A percentile compares a stretch with the other conserved stretches of the same genome.
Evolutionary conservation across 1,139 yeast genomes (phyloP).

Genomic region (Citeromyces hawaiiensis): DNA sequence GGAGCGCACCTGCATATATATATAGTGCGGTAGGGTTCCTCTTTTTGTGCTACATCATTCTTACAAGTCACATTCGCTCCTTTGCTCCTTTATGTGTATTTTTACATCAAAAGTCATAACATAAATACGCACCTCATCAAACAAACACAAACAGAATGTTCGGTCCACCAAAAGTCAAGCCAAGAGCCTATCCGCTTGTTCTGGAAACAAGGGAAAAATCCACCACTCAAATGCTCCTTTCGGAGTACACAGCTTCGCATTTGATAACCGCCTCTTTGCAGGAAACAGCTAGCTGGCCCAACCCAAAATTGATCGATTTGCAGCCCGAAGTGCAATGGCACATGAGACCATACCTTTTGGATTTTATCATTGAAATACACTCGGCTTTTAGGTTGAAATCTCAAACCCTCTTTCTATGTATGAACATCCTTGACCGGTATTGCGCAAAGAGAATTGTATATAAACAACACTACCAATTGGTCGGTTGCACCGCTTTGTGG

Average conservation of each 20-base stretch:
- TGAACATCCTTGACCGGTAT: slow-evolving; percentile 79
- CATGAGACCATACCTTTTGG: slow-evolving; percentile 82
- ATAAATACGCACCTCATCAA: neutral
- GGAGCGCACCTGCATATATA: neutral
- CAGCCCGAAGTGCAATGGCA: slow-evolving; percentile 92
- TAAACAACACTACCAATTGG: slow-evolving; percentile 82
- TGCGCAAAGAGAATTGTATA: slow-evolving; percentile 86
- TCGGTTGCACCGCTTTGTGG: slow-evolving; percentile 92
- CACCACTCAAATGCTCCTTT: slow-evolving; percentile 25
- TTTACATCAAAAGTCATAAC: neutral
- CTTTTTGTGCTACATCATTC: neutral
- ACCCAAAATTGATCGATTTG: slow-evolving; percentile 64
- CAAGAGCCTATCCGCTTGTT: slow-evolving; percentile 25
- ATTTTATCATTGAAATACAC: slow-evolving; percentile 75
- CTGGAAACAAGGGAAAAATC: slow-evolving; percentile 34
- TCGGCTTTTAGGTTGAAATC: slow-evolving; percentile 62
- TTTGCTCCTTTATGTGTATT: neutral
- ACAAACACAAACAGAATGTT: neutral
- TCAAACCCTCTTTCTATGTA: slow-evolving; percentile 67
- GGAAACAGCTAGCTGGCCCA: slow-evolving; percentile 18
- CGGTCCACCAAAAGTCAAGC: slow-evolving; percentile 31
- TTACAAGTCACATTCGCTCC: slow-evolving; percentile 1
- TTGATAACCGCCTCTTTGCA: slow-evolving; percentile 16
- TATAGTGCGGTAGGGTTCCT: neutral
- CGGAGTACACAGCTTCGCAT: slow-evolving; percentile 24